Evolutionary conservation across 2,329 filamentous ascomycete species (phyloP), one percentile per base, ranked within the genome.

Genomic region (Moelleriella libera): DNA sequence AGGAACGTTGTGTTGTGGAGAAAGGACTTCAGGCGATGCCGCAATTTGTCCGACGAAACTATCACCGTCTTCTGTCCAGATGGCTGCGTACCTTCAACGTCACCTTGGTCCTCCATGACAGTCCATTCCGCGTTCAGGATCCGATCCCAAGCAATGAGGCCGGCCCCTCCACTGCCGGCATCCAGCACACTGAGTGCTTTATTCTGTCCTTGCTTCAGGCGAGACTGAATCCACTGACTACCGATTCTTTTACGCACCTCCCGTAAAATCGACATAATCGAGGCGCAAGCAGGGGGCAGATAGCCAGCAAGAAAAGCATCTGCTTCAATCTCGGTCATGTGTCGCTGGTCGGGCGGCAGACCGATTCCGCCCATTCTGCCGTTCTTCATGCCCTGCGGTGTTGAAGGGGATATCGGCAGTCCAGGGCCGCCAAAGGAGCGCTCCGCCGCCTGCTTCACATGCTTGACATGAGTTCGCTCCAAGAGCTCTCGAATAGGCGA

Each of bases 1-100:
- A 98, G 72, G 59, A 98, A 96, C 0, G 85, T 94, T 0, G 92
- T 97, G 60, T 96, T 83, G 39, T 94, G 76, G 10, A 98, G 69
- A 52, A 97, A 76, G 14, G 70, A 72, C 53, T 88, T 87, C 29
- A 88, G 72, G 32, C 88, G 83, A 48, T 85, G 72, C 14, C 88
- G 80, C 30, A 98, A 70, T 2, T 79, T 68, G 51, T 88, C 78
- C 0, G 87, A 85, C 0, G 82, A 88, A 2, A 85, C 80, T 3
- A 97, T 68, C 1, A 94, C 88, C 0, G 87, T 89, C 47, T 85
- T 83, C 60, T 83, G 88, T 1, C 87, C 85, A 3, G 75, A 70
- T 1, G 80, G 77, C 2, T 69, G 61, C 0, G 64, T 59, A 1
- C 65, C 69, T 29, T 56, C 53, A 0, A 59, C 62, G 32, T 70